Base-by-base conservation (phyloP, 176 grass and related monocot species). In the Oryza officinalis region DNA sequence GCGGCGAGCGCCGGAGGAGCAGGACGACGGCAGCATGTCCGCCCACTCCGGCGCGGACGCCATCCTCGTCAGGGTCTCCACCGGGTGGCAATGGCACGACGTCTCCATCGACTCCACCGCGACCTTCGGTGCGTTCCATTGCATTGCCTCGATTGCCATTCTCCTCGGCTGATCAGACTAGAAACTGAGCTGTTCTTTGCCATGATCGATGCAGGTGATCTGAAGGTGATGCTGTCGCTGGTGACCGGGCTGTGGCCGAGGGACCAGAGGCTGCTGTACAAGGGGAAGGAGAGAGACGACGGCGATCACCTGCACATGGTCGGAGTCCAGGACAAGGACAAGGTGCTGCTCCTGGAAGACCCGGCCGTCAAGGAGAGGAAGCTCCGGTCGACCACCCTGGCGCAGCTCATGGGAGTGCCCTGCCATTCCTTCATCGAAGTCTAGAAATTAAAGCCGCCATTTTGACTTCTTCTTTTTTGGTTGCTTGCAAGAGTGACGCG, bases 291-390 rank as follows among this genome's bases (percentile, higher is more conserved):
- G 79, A 88, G 91, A 72, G 91, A 95, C 61, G 92, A 98, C 52
- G 28, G 40, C 76, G 95, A 93, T 37, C 92, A 95, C 78, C 86
- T 98, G 35, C 96, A 98, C 89, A 98, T 98, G 90, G 85, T 94
- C 7, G 92, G 92, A 22, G 91, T 95, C 3, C 87, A 91, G 71
- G 89, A 95, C 78, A 86, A 86, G 90, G 90, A 93, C 88, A 98
- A 95, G 85, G 85, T 98, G 86, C 89, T 98, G 20, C 92, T 95
- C 15, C 46, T 95, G 32, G 96, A 98, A 41, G 96, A 98, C 78
- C 96, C 96, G 33, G 96, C 93, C 65, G 80, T 94, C 20, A 98
- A 88, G 71, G 96, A 95, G 76, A 92, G 89, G 85, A 96, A 98
- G 89, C 89, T 94, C 69, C 38, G 87, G 52, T 93, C 93, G 31